phyloP scores from a whole-genome alignment of 257 asterid genomes.

The Euphrasia confusa region DNA sequence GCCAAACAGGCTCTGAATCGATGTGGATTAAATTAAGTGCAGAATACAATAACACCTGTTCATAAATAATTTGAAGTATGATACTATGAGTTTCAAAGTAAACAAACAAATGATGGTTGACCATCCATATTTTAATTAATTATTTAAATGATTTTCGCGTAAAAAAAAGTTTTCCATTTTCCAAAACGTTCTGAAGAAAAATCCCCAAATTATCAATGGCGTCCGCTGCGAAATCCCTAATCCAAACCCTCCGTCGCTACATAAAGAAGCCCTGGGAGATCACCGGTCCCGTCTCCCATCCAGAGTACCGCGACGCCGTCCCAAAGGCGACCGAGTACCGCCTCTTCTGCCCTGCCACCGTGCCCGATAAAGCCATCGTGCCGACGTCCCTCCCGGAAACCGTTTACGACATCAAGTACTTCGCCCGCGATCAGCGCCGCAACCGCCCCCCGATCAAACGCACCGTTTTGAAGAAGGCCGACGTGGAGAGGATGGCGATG shows the following conservation, averaged over 20 bases:
- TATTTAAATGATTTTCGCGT: too few relatives aligned
- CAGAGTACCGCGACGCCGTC: conserved; percentile 47
- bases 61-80: too few relatives aligned
- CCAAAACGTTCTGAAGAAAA: background rate
- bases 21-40: too few relatives aligned
- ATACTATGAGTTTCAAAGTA: too few relatives aligned
- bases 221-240: conserved; percentile 56
- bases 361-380: conserved; percentile 49
- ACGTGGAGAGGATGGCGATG: conserved; percentile 70
- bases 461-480: conserved; percentile 69
- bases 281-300: conserved; percentile 68
- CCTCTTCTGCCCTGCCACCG: conserved; percentile 72
- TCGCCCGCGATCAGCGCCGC: conserved; percentile 83
- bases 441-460: conserved; percentile 77
- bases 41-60: too few relatives aligned
- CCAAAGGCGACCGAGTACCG: conserved; percentile 92
- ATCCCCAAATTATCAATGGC: conserved; percentile 51
- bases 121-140: too few relatives aligned
- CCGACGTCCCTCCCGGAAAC: conserved; percentile 81
- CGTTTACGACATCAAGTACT: conserved; percentile 91
- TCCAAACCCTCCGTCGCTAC: conserved; percentile 68
- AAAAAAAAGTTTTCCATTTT: background rate
- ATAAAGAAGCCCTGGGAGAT: conserved; percentile 79
- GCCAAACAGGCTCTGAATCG: too few relatives aligned
- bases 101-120: too few relatives aligned